Base-by-base conservation (phyloP, 257 asterid genomes). In the Parsonsia alboflavescens region DNA sequence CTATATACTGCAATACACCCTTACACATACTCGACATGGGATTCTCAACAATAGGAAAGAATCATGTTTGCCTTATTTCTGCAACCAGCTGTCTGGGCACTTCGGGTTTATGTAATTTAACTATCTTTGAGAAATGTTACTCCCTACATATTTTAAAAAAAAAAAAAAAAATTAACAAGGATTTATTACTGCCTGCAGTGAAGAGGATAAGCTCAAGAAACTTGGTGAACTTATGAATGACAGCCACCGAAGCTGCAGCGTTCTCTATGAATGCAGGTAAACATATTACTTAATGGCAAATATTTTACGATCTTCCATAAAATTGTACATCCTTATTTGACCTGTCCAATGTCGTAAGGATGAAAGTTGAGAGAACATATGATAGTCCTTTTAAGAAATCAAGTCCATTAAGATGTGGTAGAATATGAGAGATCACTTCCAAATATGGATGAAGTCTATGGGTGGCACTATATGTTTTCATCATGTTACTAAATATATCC, bases 251-350 rank as follows among this genome's bases (percentile, higher is more conserved):
- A 95, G 99, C 87, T 95, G 99, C 85, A 90, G 98, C 44, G 86
- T 90, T 64, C 80, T 89, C 79, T 95, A 90, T 5, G 99, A 95
- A 82, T 94, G 99, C 97, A 94, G 99, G 98, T 94, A 86, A 9
- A 30, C 17, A 16, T 52, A n/a, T 52, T 33, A 33, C 39, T 33
- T 33, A 1, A 6, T 16, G 21, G 2, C 1, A 21, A 0, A 52
- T 16, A 4, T n/a, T 52, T 52, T n/a, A 16, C 22, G 1, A 52
- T 7, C 13, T 16, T 50, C 17, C 6, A 7, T 50, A 50, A 49
- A 49, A 49, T 13, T 49, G 17, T 28, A 36, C 33, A 8, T 63
- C 69, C 33, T 63, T 13, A 63, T 64, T 64, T 36, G 24, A 36
- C 28, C 36, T 36, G 24, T 17, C 48, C 3, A 36, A n/a, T 36